Evolutionary conservation across 805 yeast species (phyloP), one percentile per base, ranked within the genome.

Genomic region (Groenewaldozyma salmanticensis): DNA sequence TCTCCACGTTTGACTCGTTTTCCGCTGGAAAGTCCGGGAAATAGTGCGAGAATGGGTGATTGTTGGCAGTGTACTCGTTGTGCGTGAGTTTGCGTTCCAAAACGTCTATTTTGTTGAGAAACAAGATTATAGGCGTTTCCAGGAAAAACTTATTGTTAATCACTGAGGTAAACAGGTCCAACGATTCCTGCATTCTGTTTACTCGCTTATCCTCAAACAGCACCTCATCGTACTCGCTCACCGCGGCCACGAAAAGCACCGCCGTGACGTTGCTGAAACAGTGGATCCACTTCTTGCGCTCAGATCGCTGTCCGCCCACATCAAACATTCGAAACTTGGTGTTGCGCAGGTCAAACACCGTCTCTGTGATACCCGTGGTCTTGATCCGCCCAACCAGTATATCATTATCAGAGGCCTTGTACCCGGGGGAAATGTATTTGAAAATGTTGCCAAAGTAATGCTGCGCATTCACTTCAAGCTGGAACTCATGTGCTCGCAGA

Each of bases 291-390:
- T 88, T 88, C 52, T 81, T 77, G 46, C 96, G 71, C 59, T 88
- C 96, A 17, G 85, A 76, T 46, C 96, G 66, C 63, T 88, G 96
- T 1, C 98, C 98, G 40, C 98, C 98, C 3, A 96, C 97, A 67
- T 92, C 98, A 34, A 87, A 65, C 33, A 92, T 84, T 53, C 77
- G 78, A 58, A 88, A 79, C 48, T 70, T 74, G 36, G 77, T 71
- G 2, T 75, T 70, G 38, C 67, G 67, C 46, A 90, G 75, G 42
- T 70, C 68, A 63, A 92, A 88, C 41, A 70, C 73, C 4, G 92
- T 81, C 59, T 90, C 95, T 1, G 94, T 82, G 40, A 92, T 86
- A 2, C 98, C 98, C 0, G 96, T 88, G 11, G 98, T 90, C 62
- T 90, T 88, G 53, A 92, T 84, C 27, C 98, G 70, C 3, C 96